Evolutionary conservation across 495 filamentous ascomycete species (phyloP), one percentile per base, ranked within the genome.

Genomic region (Durotheca rogersii): DNA sequence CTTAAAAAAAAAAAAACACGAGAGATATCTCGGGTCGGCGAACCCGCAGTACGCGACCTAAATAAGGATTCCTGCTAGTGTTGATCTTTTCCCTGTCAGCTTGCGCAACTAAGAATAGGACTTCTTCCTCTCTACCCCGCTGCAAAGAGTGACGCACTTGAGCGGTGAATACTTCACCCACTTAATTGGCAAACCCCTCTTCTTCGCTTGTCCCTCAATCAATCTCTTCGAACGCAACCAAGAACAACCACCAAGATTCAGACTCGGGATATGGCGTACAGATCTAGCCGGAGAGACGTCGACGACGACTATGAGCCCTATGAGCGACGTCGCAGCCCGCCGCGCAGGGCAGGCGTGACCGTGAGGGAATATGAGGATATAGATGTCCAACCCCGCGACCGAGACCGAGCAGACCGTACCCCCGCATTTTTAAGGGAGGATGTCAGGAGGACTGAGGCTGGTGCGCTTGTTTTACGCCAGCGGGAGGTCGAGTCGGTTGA

Each of bases 401-500:
- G 61, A 16, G 67, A 66, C 30, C 52, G 52, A 12, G 46, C 42
- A 14, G 54, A 60, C 38, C 62, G 71, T 10, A 60, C 70, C 31
- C 74, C 72, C 15, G 62, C 66, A 36, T 75, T 73, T 50, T 54
- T 76, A 41, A 69, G 66, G 32, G 63, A 66, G 11, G 70, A 72
- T 30, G 58, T 49, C 19, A 65, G 66, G 42, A 70, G 66, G 14
- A 21, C 64, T 20, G 68, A 72, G 27, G 51, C 66, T 15, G 71
- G 71, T 25, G 56, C 65, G 41, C 21, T 76, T 47, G 73, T 77
- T 15, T 70, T 76, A 34, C 65, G 73, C 21, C 61, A 67, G 44
- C 66, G 71, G 31, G 73, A 76, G 45, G 58, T 71, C 23, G 74
- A 77, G 58, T 72, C 68, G 0, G 38, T 73, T 20, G 72, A 74